Base-by-base conservation (phyloP, 2,329 filamentous ascomycete species). In the Penicillium sp. region DNA sequence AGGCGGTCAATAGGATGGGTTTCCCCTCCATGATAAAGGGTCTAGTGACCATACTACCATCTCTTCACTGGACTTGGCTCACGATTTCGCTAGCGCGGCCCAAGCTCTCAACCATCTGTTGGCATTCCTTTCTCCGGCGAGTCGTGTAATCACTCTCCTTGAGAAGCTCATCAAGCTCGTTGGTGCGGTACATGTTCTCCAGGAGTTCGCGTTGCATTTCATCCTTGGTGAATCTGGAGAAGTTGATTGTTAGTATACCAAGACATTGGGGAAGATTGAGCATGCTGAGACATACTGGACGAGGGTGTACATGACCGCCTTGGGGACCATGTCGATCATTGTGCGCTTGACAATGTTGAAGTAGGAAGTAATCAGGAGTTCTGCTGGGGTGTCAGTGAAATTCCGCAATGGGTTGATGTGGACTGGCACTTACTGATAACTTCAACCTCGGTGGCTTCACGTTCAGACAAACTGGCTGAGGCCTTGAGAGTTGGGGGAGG, bases 321-420 rank as follows among this genome's bases (percentile, higher is more conserved):
- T 99, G 64, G 94, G 94, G 6, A 99, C 94, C 94, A 99, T 99
- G 70, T 99, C 94, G 63, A 97, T 97, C 91, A 99, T 95, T 57
- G 95, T 99, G 64, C 94, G 84, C 80, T 91, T 91, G 62, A 97
- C 92, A 71, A 99, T 99, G 77, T 96, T 97, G 78, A 90, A 99
- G 81, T 99, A 99, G 0, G 91, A 97, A 53, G 86, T 89, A 70
- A 99, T 99, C 55, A 99, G 82, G 60, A 99, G 85, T 79, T 99
- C 90, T 94, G 69, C 32, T 19, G 18, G 19, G 9, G 2, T 14
- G 50, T 70, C 58, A 71, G 50, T 35, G 47, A 36, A 32, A 6
- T 7, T 26, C 11, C 4, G n/a, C 7, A 13, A 27, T 7, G 14
- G 3, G 1, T 10, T 47, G 44, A 6, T 13, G 44, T 35, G 35